Evolutionary conservation across 2,329 filamentous ascomycete genomes (phyloP), one percentile per base, ranked within the genome.

Genomic region (Penicillium brasilianum): DNA sequence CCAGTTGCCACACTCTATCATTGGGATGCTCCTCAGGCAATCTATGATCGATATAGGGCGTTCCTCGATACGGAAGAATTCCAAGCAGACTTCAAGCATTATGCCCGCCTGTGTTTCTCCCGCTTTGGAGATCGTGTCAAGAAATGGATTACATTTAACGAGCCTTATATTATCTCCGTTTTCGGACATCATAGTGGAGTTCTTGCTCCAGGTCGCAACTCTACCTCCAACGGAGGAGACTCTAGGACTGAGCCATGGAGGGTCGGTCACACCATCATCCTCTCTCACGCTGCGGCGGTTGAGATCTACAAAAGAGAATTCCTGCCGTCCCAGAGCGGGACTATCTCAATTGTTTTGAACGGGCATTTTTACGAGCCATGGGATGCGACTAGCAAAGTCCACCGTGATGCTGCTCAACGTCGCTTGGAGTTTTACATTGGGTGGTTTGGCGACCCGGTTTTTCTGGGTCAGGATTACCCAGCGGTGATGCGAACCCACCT

Each of bases 401-500:
- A 71, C 41, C 44, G 61, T 16, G 67, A 59, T 1, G 67, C 69
- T 4, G 65, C 67, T 6, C 60, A 68, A 25, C 66, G 66, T 32
- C 62, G 68, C 18, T 58, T 65, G 7, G 41, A 25, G 25, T 72
- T 72, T 44, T 65, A 70, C 43, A 65, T 71, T 61, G 78, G 73
- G 14, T 79, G 76, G 74, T 81, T 80, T 61, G 74, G 70, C 4
- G 71, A 78, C 36, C 78, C 78, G 0, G 68, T 77, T 25, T 80
- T 74, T 62, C 61, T 77, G 7, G 76, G 71, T 3, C 71, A 73
- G 30, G 77, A 81, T 66, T 81, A 81, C 59, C 76, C 76, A 0
- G 44, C 63, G 1, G 66, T 59, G 10, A 69, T 80, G 44, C 46
- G 61, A 1, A 55, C 20, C 32, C 51, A 11, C 20, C 11, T 50